Evolutionary conservation across 2,329 filamentous ascomycete species (phyloP).

Genomic region (Aspergillus texensis): DNA sequence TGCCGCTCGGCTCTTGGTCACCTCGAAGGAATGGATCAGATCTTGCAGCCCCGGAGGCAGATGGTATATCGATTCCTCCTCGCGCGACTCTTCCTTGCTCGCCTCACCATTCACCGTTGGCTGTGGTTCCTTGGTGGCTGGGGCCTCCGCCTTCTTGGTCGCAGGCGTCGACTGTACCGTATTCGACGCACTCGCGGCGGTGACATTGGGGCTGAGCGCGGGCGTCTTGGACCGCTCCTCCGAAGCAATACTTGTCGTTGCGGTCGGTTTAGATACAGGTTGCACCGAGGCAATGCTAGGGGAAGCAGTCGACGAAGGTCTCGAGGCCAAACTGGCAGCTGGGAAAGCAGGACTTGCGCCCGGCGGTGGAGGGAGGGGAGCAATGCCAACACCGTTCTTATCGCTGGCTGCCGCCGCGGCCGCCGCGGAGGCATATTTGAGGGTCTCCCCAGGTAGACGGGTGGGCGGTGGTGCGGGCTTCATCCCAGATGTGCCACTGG

Average conservation of each 20-base stretch:
- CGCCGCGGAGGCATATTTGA: slow-evolving; percentile 96
- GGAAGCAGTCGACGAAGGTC: slow-evolving; percentile 61
- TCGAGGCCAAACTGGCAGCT: slow-evolving; percentile 53
- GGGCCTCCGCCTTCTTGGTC: slow-evolving; percentile 49
- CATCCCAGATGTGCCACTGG: slow-evolving; percentile 66
- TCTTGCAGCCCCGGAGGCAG: slow-evolving; percentile 87
- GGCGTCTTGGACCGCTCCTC: slow-evolving; percentile 59
- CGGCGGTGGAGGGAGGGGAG: slow-evolving; percentile 88
- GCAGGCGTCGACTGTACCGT: slow-evolving; percentile 51
- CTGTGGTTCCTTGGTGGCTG: slow-evolving; percentile 41
- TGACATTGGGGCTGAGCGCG: slow-evolving; percentile 49
- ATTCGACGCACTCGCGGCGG: slow-evolving; percentile 42
- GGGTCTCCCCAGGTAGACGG: slow-evolving; percentile 80
- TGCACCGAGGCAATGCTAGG: slow-evolving; percentile 55
- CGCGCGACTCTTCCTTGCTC: slow-evolving; percentile 50
- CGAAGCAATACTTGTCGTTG: slow-evolving; percentile 40
- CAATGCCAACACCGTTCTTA: slow-evolving; percentile 85
- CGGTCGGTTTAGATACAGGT: slow-evolving; percentile 44
- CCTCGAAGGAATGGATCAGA: slow-evolving; percentile 86
- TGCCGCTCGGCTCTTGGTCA: slow-evolving; percentile 70
- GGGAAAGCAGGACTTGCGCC: slow-evolving; percentile 58
- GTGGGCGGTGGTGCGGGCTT: slow-evolving; percentile 89
- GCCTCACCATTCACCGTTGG: slow-evolving; percentile 51
- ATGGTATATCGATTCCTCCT: slow-evolving; percentile 84
- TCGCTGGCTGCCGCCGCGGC: slow-evolving; percentile 90